Conservation (phyloP, 345 rosid species). For the Euphorbia pulcherrima region DNA sequence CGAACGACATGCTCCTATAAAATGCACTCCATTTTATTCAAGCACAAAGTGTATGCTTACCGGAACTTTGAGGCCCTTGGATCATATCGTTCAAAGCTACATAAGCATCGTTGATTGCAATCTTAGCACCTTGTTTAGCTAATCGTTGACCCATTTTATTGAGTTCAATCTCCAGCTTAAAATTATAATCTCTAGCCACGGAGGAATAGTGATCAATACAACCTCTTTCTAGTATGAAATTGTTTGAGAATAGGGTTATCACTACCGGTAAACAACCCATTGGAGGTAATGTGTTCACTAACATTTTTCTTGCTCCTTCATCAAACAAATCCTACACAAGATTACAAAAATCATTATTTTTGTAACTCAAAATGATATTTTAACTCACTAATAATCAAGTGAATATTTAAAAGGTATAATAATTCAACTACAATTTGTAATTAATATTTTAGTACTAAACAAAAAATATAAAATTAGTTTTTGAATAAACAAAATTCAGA, state of each 20-base stretch:
- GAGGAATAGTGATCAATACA: slow-evolving; percentile 49
- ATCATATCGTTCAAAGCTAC: slow-evolving; percentile 35
- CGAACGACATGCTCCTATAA: too few species aligned
- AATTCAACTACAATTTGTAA: not conserved
- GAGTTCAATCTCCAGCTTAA: slow-evolving; percentile 45
- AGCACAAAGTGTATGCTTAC: slow-evolving; percentile 34
- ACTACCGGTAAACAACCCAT: slow-evolving; percentile 78
- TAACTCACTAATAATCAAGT: not conserved
- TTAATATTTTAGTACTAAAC: too few species aligned
- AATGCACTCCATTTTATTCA: too few species aligned
- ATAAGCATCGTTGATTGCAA: slow-evolving; percentile 40
- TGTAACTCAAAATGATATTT: not conserved
- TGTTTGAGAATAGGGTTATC: slow-evolving; percentile 48
- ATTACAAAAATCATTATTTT: too few species aligned
- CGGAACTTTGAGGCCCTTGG: slow-evolving; percentile 33
- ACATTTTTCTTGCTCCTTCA: slow-evolving; percentile 58
- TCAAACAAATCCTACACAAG: slow-evolving; percentile 42
- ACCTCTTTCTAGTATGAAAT: slow-evolving; percentile 35
- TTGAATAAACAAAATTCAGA: too few species aligned
- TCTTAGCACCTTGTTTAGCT: slow-evolving; percentile 36
- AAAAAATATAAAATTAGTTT: too few species aligned
- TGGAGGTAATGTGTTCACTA: slow-evolving; percentile 51
- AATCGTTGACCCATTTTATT: slow-evolving; percentile 27
- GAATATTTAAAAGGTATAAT: not conserved
- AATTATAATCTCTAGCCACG: slow-evolving; percentile 48